Base-by-base conservation (phyloP, 1,284 basidiomycete species). In the Rhodotorula sp. region DNA sequence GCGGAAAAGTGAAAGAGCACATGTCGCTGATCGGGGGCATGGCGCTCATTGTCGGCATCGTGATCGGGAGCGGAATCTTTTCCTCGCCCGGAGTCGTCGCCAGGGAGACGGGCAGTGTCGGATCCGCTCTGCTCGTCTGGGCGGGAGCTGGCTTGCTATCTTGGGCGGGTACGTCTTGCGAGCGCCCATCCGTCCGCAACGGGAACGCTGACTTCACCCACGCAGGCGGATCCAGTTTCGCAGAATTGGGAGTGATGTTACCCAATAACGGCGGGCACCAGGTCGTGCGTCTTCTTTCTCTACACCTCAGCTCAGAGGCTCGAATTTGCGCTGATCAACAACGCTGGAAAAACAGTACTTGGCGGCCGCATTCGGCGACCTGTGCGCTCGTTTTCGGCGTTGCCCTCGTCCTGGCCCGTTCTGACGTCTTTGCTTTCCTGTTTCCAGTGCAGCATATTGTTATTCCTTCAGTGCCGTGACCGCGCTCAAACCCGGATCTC, bases 11-110 rank as follows among this genome's bases (percentile, higher is more conserved):
- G 12, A 63, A 67, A 58, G 71, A 75, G 56, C 64, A 66, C 39
- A 68, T 72, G 57, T 60, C 57, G 20, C 39, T 70, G 18, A 43
- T 49, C 20, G 58, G 58, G 0, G 73, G 73, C 4, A 61, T 70
- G 20, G 73, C 73, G 5, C 65, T 75, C 52, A 58, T 75, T 46
- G 70, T 77, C 5, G 74, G 74, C 0, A 65, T 71, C 18, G 65
- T 70, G 34, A 71, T 77, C 12, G 76, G 76, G 0, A 92, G 91
- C 20, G 93, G 93, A 29, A 96, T 97, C 75, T 97, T 97, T 83
- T 93, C 91, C 1, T 92, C 91, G 2, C 93, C 93, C 0, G 79
- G 78, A 3, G 64, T 78, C n/a, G 88, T 97, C 1, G 87, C 94
- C 46, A 90, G 90, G 21, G 91, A 93, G 78, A 90, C 91, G 0